Evolutionary conservation across 257 asterid genomes (phyloP), one percentile per base, ranked within the genome.

Genomic region (Oldenlandia corymbosa): DNA sequence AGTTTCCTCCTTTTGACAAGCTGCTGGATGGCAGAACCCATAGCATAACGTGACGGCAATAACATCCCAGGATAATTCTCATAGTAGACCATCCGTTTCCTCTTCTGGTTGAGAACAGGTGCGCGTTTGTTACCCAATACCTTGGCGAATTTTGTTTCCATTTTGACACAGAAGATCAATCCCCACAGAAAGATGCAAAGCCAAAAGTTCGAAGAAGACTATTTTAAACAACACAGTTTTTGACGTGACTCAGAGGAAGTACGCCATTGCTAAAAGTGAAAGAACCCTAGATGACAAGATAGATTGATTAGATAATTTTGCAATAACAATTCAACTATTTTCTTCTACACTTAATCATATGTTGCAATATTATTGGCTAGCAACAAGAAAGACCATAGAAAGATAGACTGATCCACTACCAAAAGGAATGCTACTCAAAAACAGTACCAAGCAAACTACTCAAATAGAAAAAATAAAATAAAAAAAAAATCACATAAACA

Each of bases 71-170:
- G 55, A 71, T 70, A 76, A 60, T 58, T 42, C 52, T 73, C 87
- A n/a, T 65, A 20, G 46, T 37, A 73, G 27, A 75, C 73, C 18
- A 77, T 62, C 68, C 67, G 74, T 68, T 83, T 91, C 81, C 98
- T 83, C 85, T 91, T 88, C 72, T 80, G 71, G 73, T 74, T 83
- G 50, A 76, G 83, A 50, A 66, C 75, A 74, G 72, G 74, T 28
- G 51, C 78, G 32, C 60, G 60, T 50, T 80, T 80, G 71, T 73
- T 85, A 91, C 77, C 97, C 94, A 78, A 90, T 78, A 70, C 97
- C 97, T 78, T 85, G 76, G 58, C 94, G 83, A 52, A 81, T 73
- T 78, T 79, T 58, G 85, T 60, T 73, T 83, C 83, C 92, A 82
- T 90, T 62, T 71, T 74, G 79, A 56, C 78, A 72, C 57, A 66